Conservation (phyloP, 2,329 filamentous ascomycete species). For the Ophiostoma himal-ulmi region DNA sequence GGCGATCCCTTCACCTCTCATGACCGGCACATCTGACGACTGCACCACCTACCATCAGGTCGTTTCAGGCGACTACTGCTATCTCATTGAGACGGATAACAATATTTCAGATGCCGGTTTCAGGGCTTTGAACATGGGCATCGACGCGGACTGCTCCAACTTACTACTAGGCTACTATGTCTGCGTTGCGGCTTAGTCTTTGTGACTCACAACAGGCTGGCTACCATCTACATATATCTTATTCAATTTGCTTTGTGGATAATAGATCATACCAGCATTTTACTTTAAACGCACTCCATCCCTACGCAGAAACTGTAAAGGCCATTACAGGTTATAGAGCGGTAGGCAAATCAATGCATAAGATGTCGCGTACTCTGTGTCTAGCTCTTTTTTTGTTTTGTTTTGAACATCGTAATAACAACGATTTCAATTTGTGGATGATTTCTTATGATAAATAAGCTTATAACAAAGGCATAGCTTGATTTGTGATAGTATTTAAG, state of each 20-base stretch:
- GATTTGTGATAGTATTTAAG: too few relatives aligned
- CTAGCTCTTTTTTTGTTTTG: too few relatives aligned
- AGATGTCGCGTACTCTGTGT: too few relatives aligned
- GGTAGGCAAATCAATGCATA: too few relatives aligned
- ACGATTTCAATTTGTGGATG: too few relatives aligned
- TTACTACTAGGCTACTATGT: background rate
- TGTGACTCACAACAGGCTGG: background rate
- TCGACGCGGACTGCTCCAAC: background rate
- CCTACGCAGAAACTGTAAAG: too few relatives aligned
- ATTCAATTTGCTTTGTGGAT: background rate
- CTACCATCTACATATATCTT: too few relatives aligned
- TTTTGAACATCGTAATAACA: too few relatives aligned
- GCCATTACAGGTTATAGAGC: too few relatives aligned
- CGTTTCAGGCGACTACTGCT: conserved; percentile 33
- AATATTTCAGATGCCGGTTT: background rate
- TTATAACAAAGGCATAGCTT: too few relatives aligned
- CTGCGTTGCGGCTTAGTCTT: background rate
- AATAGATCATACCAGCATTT: background rate
- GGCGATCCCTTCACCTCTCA: conserved; percentile 19
- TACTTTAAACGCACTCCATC: too few relatives aligned
- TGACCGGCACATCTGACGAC: conserved; percentile 22
- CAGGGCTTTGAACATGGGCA: background rate
- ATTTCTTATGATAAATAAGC: too few relatives aligned
- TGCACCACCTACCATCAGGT: conserved; percentile 34
- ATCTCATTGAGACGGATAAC: conserved; percentile 19